phyloP scores from a whole-genome alignment of 2,329 filamentous ascomycete species.

The Sphaceloma murrayae region DNA sequence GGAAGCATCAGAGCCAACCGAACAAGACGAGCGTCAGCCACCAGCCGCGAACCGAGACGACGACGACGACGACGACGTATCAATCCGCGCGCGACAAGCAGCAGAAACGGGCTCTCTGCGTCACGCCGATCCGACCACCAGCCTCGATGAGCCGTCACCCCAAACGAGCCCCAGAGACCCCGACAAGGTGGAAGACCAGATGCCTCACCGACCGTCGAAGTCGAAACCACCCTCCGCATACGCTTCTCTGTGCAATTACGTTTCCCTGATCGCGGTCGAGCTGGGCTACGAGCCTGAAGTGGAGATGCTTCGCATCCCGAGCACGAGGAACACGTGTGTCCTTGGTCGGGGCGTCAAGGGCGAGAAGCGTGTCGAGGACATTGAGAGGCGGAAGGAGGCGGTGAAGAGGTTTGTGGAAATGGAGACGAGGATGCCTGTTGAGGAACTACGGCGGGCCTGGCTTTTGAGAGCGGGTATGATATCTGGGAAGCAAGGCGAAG shows the following conservation, averaged over 20 bases:
- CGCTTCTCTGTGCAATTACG: conserved; percentile 72
- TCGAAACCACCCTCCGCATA: too few species aligned
- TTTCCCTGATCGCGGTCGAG: conserved; percentile 57
- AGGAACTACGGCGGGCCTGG: conserved; percentile 18
- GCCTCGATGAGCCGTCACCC: too few species aligned
- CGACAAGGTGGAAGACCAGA: not conserved
- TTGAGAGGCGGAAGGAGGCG: conserved; percentile 8
- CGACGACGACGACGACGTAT: not conserved
- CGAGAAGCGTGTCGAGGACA: not conserved
- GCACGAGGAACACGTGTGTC: conserved; percentile 76
- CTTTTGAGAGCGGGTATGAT: conserved; percentile 18
- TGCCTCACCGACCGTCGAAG: conserved; percentile 31
- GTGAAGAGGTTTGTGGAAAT: conserved; percentile 16
- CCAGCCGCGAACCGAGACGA: not conserved
- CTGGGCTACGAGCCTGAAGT: conserved; percentile 69
- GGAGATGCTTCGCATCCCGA: conserved; percentile 83
- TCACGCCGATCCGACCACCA: too few species aligned
- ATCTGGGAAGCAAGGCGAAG: conserved; percentile 18
- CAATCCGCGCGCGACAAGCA: conserved; percentile 23
- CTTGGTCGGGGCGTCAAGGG: conserved; percentile 49
- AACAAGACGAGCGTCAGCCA: not conserved
- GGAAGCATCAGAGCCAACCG: not conserved
- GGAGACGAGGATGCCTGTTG: conserved; percentile 18
- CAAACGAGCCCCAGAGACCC: too few species aligned
- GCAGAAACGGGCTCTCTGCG: conserved; percentile 30